A percentile compares a stretch with the other conserved stretches of the same genome.
Evolutionary conservation across 1,139 yeast species (phyloP).

Genomic region (Casaregolazyma lundiana): DNA sequence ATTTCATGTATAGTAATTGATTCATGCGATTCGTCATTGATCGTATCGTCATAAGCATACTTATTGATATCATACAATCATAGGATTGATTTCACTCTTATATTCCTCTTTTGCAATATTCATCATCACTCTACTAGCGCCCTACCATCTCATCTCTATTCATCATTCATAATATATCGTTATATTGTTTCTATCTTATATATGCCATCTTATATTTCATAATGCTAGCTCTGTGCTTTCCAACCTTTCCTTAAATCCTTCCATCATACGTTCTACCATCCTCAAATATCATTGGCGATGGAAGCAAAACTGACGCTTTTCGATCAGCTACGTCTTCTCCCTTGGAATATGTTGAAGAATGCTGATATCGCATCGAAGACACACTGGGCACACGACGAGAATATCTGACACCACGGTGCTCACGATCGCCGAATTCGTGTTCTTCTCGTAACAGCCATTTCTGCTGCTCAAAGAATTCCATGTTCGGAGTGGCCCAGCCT

Average conservation of each 20-base stretch:
- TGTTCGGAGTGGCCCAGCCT: constrained; percentile 24
- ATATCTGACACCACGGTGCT: neutral
- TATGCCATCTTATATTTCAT: no score
- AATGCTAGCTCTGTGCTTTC: neutral
- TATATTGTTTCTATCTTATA: no score
- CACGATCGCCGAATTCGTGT: neutral
- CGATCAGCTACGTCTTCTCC: constrained; percentile 1
- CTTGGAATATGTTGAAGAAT: neutral
- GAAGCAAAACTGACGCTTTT: constrained; percentile 19
- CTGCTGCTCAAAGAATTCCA: constrained; percentile 25
- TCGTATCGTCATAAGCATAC: no score
- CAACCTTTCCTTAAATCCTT: neutral
- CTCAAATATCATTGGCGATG: constrained; percentile 18
- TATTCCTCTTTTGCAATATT: no score
- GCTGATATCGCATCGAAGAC: neutral
- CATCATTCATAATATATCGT: neutral
- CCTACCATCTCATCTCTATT: no score
- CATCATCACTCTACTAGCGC: no score
- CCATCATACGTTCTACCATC: neutral
- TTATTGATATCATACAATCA: no score
- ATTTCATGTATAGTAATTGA: no score
- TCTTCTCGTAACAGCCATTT: constrained; percentile 19
- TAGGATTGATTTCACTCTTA: no score
- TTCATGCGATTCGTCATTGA: no score
- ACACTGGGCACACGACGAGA: neutral